Evolutionary conservation across 2,329 filamentous ascomycete species (phyloP).

Genomic region (Neonectria punicea): DNA sequence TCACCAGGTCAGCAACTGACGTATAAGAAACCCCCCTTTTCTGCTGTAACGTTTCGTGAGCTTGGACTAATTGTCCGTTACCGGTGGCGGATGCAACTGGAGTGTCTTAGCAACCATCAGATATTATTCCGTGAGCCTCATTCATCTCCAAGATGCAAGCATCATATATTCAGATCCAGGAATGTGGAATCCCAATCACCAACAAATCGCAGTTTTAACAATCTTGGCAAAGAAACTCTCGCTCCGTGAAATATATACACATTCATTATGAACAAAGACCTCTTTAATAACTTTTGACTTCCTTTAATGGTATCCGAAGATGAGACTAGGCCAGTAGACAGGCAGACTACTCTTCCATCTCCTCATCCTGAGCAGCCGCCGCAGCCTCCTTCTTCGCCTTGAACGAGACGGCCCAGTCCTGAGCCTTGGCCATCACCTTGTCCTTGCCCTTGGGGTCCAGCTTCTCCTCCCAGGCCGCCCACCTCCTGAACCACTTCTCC

Average conservation of each 20-base stretch:
- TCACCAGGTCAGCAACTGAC: background rate
- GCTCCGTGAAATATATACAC: conserved; percentile 10
- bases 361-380: conserved; percentile 46
- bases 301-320: conserved; percentile 41
- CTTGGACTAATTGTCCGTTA: background rate
- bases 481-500: conserved; percentile 89
- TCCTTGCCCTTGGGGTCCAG: conserved; percentile 74
- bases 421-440: conserved; percentile 75
- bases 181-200: background rate
- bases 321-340: conserved; percentile 22
- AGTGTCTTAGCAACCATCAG: background rate
- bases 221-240: background rate
- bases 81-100: background rate
- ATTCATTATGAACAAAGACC: conserved; percentile 2
- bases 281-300: conserved; percentile 36
- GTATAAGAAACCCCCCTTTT: background rate
- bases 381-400: conserved; percentile 57
- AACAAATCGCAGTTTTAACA: background rate
- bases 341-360: conserved; percentile 47
- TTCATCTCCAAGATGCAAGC: background rate
- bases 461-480: conserved; percentile 88
- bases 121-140: background rate
- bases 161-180: background rate
- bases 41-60: conserved; percentile 1
- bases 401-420: conserved; percentile 72